These are phyloP conservation scores for Mycena citricolor DNA, from an alignment of 1,284 basidiomycete genomes.

Conservation along the genomic window DNA sequence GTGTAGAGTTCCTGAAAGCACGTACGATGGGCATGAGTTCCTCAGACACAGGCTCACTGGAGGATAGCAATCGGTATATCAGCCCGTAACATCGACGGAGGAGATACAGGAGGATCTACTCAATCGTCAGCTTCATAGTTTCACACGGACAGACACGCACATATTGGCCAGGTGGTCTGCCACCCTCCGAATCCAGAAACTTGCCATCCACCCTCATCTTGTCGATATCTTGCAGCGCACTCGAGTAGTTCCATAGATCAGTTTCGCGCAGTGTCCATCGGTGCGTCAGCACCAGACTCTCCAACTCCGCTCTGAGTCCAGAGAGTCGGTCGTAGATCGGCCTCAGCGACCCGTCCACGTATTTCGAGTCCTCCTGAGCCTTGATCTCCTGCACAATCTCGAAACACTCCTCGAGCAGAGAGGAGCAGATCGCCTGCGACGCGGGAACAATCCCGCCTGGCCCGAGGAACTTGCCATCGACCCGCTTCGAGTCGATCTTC, in stretches of 20 bases:
- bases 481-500: slow-evolving; percentile 84
- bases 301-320: slow-evolving; percentile 84
- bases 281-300: slow-evolving; percentile 90
- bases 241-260: slow-evolving; percentile 91
- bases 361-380: slow-evolving; percentile 89
- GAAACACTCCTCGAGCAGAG: slow-evolving; percentile 95
- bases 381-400: slow-evolving; percentile 96
- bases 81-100: slow-evolving; percentile 94
- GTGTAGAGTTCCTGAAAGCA: slow-evolving; percentile 9
- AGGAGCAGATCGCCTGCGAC: slow-evolving; percentile 87
- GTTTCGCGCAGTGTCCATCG: slow-evolving; percentile 98
- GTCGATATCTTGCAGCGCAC: slow-evolving; percentile 95
- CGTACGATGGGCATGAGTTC: slow-evolving; percentile 93
- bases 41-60: slow-evolving; percentile 98
- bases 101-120: slow-evolving; percentile 87
- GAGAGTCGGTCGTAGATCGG: slow-evolving; percentile 93
- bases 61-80: slow-evolving; percentile 91
- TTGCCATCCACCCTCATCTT: slow-evolving; percentile 96
- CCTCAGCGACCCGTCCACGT: slow-evolving; percentile 85
- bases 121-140: neutral
- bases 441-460: slow-evolving; percentile 89
- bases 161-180: slow-evolving; percentile 88
- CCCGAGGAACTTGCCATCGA: slow-evolving; percentile 95
- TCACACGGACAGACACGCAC: slow-evolving; percentile 44
- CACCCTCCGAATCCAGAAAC: slow-evolving; percentile 93